Percentiles rank a stretch among this genome's conserved stretches.
These are phyloP conservation scores for Ramalina intermedia DNA, from an alignment of 495 filamentous ascomycete species.

Conservation along the genomic window DNA sequence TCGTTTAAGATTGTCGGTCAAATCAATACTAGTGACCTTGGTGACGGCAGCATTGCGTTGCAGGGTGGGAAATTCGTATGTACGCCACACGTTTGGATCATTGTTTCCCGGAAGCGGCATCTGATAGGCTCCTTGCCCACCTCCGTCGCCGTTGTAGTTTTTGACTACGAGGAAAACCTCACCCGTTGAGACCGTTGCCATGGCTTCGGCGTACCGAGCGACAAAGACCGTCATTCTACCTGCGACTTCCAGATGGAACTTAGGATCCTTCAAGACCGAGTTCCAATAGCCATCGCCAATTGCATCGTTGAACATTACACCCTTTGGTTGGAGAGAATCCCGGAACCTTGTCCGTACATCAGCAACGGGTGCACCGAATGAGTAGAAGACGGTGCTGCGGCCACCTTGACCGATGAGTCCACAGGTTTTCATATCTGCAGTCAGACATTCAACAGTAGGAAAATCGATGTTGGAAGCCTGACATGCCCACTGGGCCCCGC, in stretches of 20 bases:
- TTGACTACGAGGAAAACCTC: neutral
- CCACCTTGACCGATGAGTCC: neutral
- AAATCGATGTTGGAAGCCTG: neutral
- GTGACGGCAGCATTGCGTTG: neutral
- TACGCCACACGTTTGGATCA: neutral
- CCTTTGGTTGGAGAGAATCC: neutral
- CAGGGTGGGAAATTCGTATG: neutral
- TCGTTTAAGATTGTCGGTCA: neutral
- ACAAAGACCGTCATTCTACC: neutral
- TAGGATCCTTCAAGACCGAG: neutral
- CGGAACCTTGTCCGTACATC: neutral
- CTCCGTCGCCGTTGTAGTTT: neutral
- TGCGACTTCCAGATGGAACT: neutral
- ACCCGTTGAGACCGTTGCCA: neutral
- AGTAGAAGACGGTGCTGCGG: slow-evolving; percentile 1
- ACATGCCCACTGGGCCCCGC: neutral
- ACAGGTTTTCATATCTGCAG: slow-evolving; percentile 1
- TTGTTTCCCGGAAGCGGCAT: neutral
- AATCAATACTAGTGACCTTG: neutral
- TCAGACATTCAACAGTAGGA: slow-evolving; percentile 1
- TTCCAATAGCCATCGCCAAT: neutral
- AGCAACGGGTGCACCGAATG: neutral
- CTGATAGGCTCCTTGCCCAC: neutral
- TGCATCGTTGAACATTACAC: slow-evolving; percentile 4
- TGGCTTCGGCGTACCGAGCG: neutral